A percentile compares a stretch with the other conserved stretches of the same genome.
Evolutionary conservation across 345 rosid species (phyloP).

Genomic region (Ceriops tagal): DNA sequence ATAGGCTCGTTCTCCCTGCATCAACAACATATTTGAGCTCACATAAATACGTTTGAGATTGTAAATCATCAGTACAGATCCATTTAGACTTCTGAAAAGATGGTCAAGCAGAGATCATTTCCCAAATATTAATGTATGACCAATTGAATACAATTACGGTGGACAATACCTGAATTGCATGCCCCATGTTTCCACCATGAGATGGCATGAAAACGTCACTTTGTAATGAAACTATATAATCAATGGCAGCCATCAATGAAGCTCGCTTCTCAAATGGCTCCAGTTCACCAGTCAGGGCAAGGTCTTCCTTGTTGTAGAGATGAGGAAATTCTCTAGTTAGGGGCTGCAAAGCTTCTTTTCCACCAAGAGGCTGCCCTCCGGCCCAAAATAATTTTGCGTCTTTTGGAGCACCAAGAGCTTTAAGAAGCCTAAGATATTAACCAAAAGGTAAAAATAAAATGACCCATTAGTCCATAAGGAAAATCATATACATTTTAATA

Average conservation of each 20-base stretch:
- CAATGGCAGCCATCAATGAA: constrained; percentile 85
- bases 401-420: constrained; percentile 82
- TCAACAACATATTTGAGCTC: constrained; percentile 11
- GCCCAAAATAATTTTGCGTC: constrained; percentile 83
- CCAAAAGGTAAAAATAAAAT: background rate
- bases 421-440: constrained; percentile 60
- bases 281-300: constrained; percentile 74
- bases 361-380: constrained; percentile 89
- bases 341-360: constrained; percentile 68
- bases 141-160: background rate
- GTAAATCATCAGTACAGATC: background rate
- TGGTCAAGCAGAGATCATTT: too few relatives aligned
- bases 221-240: constrained; percentile 67
- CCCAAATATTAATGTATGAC: background rate
- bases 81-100: background rate
- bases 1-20: constrained; percentile 79
- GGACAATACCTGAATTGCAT: constrained; percentile 65
- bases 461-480: background rate
- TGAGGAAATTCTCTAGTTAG: constrained; percentile 60
- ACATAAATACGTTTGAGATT: background rate
- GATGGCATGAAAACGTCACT: constrained; percentile 98
- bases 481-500: background rate
- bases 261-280: constrained; percentile 75
- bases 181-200: constrained; percentile 99
- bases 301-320: constrained; percentile 78